These are phyloP conservation scores for Nectriaceae sp. DNA, from an alignment of 2,329 filamentous ascomycete genomes.

Conservation along the genomic window DNA sequence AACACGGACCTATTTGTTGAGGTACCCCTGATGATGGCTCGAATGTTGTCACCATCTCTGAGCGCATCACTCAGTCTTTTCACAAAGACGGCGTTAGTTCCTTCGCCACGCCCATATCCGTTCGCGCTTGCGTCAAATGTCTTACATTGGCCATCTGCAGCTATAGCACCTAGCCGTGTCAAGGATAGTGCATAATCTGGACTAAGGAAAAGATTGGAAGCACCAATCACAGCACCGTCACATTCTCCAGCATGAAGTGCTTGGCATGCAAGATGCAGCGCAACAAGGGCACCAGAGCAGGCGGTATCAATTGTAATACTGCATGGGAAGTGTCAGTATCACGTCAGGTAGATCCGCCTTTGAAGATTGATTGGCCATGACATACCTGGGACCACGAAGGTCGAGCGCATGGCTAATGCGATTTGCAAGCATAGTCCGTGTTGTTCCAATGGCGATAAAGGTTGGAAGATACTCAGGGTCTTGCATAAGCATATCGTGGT, in stretches of 20 bases:
- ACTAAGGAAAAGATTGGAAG: conserved; percentile 33
- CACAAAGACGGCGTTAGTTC: conserved; percentile 40
- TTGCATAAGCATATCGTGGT: conserved; percentile 36
- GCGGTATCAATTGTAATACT: conserved; percentile 40
- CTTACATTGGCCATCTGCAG: conserved; percentile 25
- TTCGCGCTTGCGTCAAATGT: conserved; percentile 43
- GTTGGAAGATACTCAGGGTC: conserved; percentile 34
- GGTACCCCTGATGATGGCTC: conserved; percentile 36
- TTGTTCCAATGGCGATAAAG: conserved; percentile 28
- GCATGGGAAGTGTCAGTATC: conserved; percentile 34
- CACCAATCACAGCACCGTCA: conserved; percentile 33
- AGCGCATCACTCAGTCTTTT: conserved; percentile 48
- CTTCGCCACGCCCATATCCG: conserved; percentile 52
- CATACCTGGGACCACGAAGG: conserved; percentile 46
- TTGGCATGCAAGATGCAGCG: conserved; percentile 34
- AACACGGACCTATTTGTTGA: conserved; percentile 26
- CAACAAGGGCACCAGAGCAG: conserved; percentile 35
- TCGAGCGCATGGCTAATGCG: conserved; percentile 39
- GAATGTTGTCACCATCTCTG: conserved; percentile 41
- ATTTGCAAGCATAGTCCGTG: conserved; percentile 30
- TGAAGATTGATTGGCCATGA: conserved; percentile 8
- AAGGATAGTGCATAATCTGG: conserved; percentile 25
- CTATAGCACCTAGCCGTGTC: conserved; percentile 27
- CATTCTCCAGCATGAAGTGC: conserved; percentile 29
- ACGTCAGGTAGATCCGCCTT: conserved; percentile 38